A percentile compares a stretch with the other conserved stretches of the same genome.
Evolutionary conservation across 768 basidiomycete species (phyloP).

Genomic region (Astraeus odoratus): DNA sequence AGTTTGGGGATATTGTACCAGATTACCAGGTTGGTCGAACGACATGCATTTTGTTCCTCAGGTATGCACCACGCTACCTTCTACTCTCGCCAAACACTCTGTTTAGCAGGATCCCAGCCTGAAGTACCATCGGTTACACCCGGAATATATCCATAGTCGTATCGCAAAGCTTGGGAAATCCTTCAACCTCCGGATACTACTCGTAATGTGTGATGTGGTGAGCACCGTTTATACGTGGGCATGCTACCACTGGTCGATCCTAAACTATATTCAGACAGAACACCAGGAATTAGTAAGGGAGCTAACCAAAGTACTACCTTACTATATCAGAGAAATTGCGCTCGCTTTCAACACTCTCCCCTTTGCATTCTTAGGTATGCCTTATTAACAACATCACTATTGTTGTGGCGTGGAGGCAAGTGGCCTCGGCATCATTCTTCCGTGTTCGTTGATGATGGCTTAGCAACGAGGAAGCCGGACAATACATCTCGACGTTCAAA

Average conservation of each 20-base stretch:
- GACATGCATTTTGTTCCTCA: slow-evolving; percentile 87
- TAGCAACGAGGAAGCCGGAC: slow-evolving; percentile 87
- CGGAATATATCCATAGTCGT: slow-evolving; percentile 90
- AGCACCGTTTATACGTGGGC: slow-evolving; percentile 33
- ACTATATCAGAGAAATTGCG: slow-evolving; percentile 2
- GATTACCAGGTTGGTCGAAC: slow-evolving; percentile 97
- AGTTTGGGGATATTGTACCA: slow-evolving; percentile 88
- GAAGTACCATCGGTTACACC: slow-evolving; percentile 93
- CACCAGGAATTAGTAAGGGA: slow-evolving; percentile 90
- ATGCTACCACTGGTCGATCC: not conserved
- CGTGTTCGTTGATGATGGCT: not conserved
- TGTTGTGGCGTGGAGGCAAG: slow-evolving; percentile 85
- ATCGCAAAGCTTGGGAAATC: slow-evolving; percentile 80
- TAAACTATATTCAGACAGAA: slow-evolving; percentile 53
- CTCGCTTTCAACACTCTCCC: slow-evolving; percentile 1
- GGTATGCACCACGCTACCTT: slow-evolving; percentile 36
- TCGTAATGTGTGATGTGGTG: slow-evolving; percentile 90
- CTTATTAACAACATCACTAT: slow-evolving; percentile 91
- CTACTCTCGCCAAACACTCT: not conserved
- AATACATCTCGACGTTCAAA: slow-evolving; percentile 87
- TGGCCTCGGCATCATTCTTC: slow-evolving; percentile 15
- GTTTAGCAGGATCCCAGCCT: slow-evolving; percentile 42
- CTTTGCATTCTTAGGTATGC: slow-evolving; percentile 48
- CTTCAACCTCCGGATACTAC: slow-evolving; percentile 78
- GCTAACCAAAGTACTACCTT: slow-evolving; percentile 64